Evolutionary conservation across 495 filamentous ascomycete species (phyloP).

Genomic region (Talaromyces liani): DNA sequence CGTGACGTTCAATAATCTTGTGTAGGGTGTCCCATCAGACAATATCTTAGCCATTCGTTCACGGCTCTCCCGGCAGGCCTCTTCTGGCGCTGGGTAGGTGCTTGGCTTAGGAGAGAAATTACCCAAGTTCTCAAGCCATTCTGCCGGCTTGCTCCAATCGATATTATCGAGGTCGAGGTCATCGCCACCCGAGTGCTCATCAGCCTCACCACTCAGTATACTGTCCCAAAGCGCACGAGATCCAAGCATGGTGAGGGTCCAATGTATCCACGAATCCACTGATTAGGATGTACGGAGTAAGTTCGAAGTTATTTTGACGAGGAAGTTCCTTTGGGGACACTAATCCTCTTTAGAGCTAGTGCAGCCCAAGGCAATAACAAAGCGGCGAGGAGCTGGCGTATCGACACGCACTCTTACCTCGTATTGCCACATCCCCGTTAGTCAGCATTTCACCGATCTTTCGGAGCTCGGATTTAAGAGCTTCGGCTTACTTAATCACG

Average conservation of each 20-base stretch:
- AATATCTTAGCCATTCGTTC: constrained; percentile 14
- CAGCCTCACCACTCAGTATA: too few relatives aligned
- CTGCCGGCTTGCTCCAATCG: not conserved
- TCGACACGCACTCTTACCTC: not conserved
- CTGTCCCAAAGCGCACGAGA: too few relatives aligned
- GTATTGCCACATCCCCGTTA: not conserved
- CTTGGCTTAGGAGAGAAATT: not conserved
- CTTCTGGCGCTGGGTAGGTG: not conserved
- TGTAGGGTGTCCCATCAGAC: constrained; percentile 15
- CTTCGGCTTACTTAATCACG: not conserved
- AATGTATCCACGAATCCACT: too few relatives aligned
- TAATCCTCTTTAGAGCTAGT: not conserved
- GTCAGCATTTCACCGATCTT: not conserved
- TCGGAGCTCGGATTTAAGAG: not conserved
- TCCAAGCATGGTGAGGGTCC: not conserved
- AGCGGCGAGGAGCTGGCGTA: not conserved
- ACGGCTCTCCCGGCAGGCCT: constrained; percentile 10
- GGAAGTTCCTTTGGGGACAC: not conserved
- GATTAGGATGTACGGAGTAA: too few relatives aligned
- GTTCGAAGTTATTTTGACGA: too few relatives aligned
- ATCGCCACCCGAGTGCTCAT: not conserved
- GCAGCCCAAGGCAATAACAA: not conserved
- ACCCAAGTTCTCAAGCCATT: not conserved
- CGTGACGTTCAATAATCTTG: too few relatives aligned
- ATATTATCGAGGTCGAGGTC: not conserved